These are phyloP conservation scores for Groenewaldozyma salmanticensis DNA, from an alignment of 805 yeast genomes.

Conservation along the genomic window DNA sequence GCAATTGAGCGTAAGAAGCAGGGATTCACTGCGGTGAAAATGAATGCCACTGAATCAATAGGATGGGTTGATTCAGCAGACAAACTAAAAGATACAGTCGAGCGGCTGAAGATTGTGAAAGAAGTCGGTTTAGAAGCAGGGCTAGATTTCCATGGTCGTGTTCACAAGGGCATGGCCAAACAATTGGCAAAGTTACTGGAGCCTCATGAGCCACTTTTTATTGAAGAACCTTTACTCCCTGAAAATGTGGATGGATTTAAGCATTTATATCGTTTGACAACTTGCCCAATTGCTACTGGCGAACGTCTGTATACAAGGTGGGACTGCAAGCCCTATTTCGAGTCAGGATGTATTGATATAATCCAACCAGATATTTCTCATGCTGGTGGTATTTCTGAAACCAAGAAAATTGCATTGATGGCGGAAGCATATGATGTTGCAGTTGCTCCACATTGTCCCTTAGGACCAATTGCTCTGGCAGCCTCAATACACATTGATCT, in stretches of 20 bases:
- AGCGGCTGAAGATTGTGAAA: conserved; percentile 19
- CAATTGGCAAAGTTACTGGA: conserved; percentile 22
- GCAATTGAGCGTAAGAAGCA: conserved; percentile 23
- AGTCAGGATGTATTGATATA: conserved; percentile 21
- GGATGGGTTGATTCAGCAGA: conserved; percentile 23
- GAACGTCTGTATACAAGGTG: conserved; percentile 23
- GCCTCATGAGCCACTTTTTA: conserved; percentile 22
- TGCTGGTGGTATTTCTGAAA: conserved; percentile 24
- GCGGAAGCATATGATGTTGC: conserved; percentile 25
- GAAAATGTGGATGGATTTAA: conserved; percentile 20
- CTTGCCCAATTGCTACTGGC: conserved; percentile 23
- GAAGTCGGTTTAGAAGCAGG: conserved; percentile 24
- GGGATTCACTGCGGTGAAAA: conserved; percentile 27
- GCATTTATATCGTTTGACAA: conserved; percentile 16
- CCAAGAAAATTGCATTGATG: conserved; percentile 21
- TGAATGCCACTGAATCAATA: conserved; percentile 25
- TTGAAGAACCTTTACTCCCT: conserved; percentile 25
- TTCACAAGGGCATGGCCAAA: conserved; percentile 26
- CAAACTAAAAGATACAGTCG: conserved; percentile 20
- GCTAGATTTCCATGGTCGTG: conserved; percentile 25
- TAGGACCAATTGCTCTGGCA: conserved; percentile 25
- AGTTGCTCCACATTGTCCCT: conserved; percentile 25
- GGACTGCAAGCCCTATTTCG: conserved; percentile 20
- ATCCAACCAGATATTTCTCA: conserved; percentile 25
- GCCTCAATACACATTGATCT: conserved; percentile 22